Evolutionary conservation across 2,329 filamentous ascomycete species (phyloP).

Genomic region (Colletotrichum gigasporum): DNA sequence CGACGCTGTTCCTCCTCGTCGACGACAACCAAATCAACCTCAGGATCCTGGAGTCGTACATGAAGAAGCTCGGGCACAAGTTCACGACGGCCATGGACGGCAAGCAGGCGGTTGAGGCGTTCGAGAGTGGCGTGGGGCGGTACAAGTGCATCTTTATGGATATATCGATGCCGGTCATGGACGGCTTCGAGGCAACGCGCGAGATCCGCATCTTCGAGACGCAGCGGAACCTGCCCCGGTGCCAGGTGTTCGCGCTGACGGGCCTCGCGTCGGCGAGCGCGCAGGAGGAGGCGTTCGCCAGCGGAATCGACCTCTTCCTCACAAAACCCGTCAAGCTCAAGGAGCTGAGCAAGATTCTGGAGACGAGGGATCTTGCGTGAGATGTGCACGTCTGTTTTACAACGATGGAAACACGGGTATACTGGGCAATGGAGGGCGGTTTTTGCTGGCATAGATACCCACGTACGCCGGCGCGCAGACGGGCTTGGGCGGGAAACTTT

Average conservation of each 20-base stretch:
- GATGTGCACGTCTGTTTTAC: no score
- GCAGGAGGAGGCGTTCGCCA: constrained; percentile 61
- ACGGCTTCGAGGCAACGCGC: constrained; percentile 60
- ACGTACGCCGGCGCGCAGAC: no score
- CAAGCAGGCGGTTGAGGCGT: constrained; percentile 44
- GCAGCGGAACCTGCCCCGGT: constrained; percentile 48
- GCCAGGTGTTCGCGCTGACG: constrained; percentile 61
- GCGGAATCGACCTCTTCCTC: constrained; percentile 63
- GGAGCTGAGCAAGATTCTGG: constrained; percentile 40
- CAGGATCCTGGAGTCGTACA: constrained; percentile 43
- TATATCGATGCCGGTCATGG: constrained; percentile 67
- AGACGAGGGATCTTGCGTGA: background rate
- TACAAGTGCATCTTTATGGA: constrained; percentile 53
- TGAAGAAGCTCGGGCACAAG: constrained; percentile 43
- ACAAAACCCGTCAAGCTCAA: constrained; percentile 62
- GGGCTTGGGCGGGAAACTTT: no score
- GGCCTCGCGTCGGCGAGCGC: constrained; percentile 59
- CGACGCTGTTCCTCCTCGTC: constrained; percentile 44
- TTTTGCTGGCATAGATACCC: background rate
- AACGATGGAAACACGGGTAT: background rate
- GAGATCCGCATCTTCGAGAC: constrained; percentile 60
- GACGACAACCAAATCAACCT: constrained; percentile 54
- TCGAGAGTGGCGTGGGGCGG: constrained; percentile 32
- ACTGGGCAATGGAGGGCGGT: background rate
- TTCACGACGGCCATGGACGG: constrained; percentile 45